Evolutionary conservation across 768 basidiomycete genomes (phyloP).

Genomic region (Leccinum uliginosum): DNA sequence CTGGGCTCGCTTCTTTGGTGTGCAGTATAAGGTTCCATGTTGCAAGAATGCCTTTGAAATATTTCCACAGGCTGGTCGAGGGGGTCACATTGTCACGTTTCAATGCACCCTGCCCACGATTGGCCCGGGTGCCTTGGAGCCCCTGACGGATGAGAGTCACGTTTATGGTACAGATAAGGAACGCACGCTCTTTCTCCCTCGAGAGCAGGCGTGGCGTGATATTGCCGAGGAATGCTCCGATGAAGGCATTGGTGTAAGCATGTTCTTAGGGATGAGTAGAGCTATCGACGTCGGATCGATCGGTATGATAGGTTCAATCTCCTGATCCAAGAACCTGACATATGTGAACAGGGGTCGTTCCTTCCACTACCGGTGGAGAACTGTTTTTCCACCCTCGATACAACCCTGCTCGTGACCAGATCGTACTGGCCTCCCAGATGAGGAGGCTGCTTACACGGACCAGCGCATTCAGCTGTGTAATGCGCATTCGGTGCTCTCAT

Average conservation of each 20-base stretch:
- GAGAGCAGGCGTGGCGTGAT: slow-evolving; percentile 74
- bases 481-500: slow-evolving; percentile 81
- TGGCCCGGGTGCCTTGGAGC: slow-evolving; percentile 67
- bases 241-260: slow-evolving; percentile 83
- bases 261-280: slow-evolving; percentile 78
- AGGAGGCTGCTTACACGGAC: slow-evolving; percentile 61
- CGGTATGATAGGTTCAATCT: slow-evolving; percentile 39
- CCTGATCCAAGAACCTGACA: slow-evolving; percentile 6
- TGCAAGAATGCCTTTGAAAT: slow-evolving; percentile 7
- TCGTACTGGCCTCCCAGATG: slow-evolving; percentile 70
- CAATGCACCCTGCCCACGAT: slow-evolving; percentile 63
- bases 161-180: slow-evolving; percentile 87
- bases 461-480: slow-evolving; percentile 74
- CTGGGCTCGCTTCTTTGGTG: slow-evolving; percentile 68
- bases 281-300: slow-evolving; percentile 87
- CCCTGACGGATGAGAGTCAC: slow-evolving; percentile 55
- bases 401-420: slow-evolving; percentile 59
- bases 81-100: slow-evolving; percentile 77
- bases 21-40: slow-evolving; percentile 26
- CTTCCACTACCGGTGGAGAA: slow-evolving; percentile 82
- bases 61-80: slow-evolving; percentile 49
- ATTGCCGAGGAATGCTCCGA: slow-evolving; percentile 87
- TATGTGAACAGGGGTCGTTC: slow-evolving; percentile 47
- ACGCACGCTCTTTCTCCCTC: slow-evolving; percentile 69
- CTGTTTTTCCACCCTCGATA: slow-evolving; percentile 93